These are phyloP conservation scores for Argentina anserina DNA, from an alignment of 306 rosid genomes.

Conservation along the genomic window DNA sequence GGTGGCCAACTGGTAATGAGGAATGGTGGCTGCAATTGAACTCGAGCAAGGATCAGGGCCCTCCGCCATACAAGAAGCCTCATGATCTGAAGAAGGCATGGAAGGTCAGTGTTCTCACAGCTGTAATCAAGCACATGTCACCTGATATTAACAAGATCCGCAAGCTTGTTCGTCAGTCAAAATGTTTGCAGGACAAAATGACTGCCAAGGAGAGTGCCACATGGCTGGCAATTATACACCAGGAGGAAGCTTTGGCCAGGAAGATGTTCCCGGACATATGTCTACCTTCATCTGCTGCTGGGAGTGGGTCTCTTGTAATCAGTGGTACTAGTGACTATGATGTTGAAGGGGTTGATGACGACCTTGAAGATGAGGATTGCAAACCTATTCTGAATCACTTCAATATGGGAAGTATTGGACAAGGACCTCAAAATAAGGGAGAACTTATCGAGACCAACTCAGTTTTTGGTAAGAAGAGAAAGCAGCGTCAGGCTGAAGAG, in stretches of 20 bases:
- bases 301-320: constrained; percentile 53
- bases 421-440: constrained; percentile 35
- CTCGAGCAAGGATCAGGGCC: constrained; percentile 63
- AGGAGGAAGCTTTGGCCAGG: constrained; percentile 69
- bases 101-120: constrained; percentile 81
- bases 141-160: constrained; percentile 81
- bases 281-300: constrained; percentile 47
- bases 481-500: constrained; percentile 30
- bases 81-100: constrained; percentile 88
- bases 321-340: constrained; percentile 69
- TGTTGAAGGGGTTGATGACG: constrained; percentile 70
- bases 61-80: constrained; percentile 93
- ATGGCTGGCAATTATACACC: constrained; percentile 82
- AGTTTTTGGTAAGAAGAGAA: constrained; percentile 32
- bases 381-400: constrained; percentile 49
- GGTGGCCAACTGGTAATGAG: constrained; percentile 86
- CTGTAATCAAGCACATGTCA: constrained; percentile 88
- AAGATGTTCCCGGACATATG: constrained; percentile 62
- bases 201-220: constrained; percentile 89
- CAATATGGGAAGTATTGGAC: constrained; percentile 43
- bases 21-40: constrained; percentile 91
- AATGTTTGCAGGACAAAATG: constrained; percentile 89
- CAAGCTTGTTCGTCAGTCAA: constrained; percentile 84
- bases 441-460: constrained; percentile 28
- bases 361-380: constrained; percentile 55